A percentile compares a stretch with the other conserved stretches of the same genome.
These are phyloP conservation scores for Astraeus odoratus DNA, from an alignment of 768 basidiomycete species.

Conservation along the genomic window DNA sequence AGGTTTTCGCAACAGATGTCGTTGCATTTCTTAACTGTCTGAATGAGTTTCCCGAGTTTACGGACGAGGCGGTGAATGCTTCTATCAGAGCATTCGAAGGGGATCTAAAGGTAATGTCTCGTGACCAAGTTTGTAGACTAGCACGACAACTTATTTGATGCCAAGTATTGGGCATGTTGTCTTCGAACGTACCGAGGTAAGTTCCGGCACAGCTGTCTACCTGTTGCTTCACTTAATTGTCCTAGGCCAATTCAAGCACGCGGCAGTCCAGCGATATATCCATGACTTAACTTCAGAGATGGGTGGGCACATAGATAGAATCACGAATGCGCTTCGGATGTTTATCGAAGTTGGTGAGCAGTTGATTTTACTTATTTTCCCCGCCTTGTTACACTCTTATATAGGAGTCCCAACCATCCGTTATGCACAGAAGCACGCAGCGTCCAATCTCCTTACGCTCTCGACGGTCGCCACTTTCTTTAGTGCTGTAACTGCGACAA, in stretches of 20 bases:
- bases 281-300: conserved; percentile 71
- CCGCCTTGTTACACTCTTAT: neutral
- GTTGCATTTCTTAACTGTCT: conserved; percentile 62
- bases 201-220: conserved; percentile 2
- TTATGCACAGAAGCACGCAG: conserved; percentile 68
- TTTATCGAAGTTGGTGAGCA: conserved; percentile 68
- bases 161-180: conserved; percentile 73
- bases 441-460: conserved; percentile 62
- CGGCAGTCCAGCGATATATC: conserved; percentile 66
- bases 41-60: conserved; percentile 76
- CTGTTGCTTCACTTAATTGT: neutral
- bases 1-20: conserved; percentile 56
- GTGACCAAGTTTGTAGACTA: neutral
- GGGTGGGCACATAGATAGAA: conserved; percentile 65
- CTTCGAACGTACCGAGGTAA: conserved; percentile 55
- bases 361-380: neutral
- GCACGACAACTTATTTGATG: neutral
- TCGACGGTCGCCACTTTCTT: conserved; percentile 77
- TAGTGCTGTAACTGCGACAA: conserved; percentile 68
- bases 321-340: conserved; percentile 60
- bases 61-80: conserved; percentile 64
- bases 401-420: conserved; percentile 72
- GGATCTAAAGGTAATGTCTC: conserved; percentile 49
- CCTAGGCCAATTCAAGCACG: conserved; percentile 63
- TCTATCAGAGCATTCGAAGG: conserved; percentile 63